Conservation (phyloP, 306 rosid species). For the Aeschynomene evenia region DNA sequence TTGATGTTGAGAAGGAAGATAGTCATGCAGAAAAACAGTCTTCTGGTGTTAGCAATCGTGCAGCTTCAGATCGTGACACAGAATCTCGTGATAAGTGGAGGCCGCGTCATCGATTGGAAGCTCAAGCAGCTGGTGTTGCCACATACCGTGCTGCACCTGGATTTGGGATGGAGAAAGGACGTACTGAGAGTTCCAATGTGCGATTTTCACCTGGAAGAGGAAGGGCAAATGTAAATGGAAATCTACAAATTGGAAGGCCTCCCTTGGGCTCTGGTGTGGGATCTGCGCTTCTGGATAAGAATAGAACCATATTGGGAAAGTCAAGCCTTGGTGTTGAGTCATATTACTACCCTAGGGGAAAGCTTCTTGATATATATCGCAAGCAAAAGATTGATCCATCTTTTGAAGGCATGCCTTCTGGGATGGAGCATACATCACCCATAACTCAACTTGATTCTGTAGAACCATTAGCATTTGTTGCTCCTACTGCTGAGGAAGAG, state of each 20-base stretch:
- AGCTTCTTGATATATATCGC: conserved; percentile 73
- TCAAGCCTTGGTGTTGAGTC: conserved; percentile 33
- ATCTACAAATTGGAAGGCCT: conserved; percentile 48
- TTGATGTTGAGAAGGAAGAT: conserved; percentile 57
- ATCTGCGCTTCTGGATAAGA: conserved; percentile 37
- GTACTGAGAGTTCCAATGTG: conserved; percentile 48
- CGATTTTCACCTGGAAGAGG: conserved; percentile 71
- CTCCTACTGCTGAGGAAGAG: conserved; percentile 71
- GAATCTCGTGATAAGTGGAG: conserved; percentile 86
- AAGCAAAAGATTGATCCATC: conserved; percentile 43
- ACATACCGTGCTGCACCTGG: conserved; percentile 80
- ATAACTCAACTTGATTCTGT: conserved; percentile 41
- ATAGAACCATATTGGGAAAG: conserved; percentile 45
- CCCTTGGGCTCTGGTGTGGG: conserved; percentile 41
- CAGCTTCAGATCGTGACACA: conserved; percentile 56
- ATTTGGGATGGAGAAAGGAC: conserved; percentile 70
- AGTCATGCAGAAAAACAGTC: conserved; percentile 50
- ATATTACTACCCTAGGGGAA: conserved; percentile 68
- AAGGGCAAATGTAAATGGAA: conserved; percentile 47
- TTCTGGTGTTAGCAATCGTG: conserved; percentile 45
- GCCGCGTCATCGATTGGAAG: conserved; percentile 73
- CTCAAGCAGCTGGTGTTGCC: conserved; percentile 55
- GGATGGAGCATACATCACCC: conserved; percentile 46
- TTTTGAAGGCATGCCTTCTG: conserved; percentile 44
- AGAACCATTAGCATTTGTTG: conserved; percentile 64